Base-by-base conservation (phyloP, 371 early-diverging fungal genomes). In the Gilbertella persicaria region DNA sequence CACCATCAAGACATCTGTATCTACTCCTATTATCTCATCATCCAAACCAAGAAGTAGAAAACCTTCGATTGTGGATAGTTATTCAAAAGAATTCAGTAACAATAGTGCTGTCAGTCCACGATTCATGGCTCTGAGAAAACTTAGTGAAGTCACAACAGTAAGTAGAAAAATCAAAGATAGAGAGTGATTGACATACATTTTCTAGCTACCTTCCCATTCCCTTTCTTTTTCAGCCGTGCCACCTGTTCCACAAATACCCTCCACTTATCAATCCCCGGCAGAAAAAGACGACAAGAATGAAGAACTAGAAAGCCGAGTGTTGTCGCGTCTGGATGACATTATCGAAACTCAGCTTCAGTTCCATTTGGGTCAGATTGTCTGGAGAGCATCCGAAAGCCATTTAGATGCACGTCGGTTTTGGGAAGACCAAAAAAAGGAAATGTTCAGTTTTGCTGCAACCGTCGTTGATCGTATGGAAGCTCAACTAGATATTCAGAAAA, bases 101-200 rank as follows among this genome's bases (percentile, higher is more conserved):
- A 60, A 60, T 12, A 74, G 75, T 48, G 75, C 75, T 4, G 75
- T 74, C 6, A 74, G 75, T 26, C 75, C 75, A 1, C 58, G 71
- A 36, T 74, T 74, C 28, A 74, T 74, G 75, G 69, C 71, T 0
- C 42, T 74, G 7, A 53, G 75, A 5, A 74, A 74, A 60, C 47
- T 74, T 10, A 74, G 71, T 29, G 70, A 66, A 44, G 66, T 66
- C 2, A 52, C 57, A 6, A 43, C 55, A 37, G 73, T 68, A 64
- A 53, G 55, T 60, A 35, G 39, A 43, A 37, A 17, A 43, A 19
- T 4, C 24, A 23, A 33, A 7, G 5, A 40, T 13, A 44, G 10
- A 12, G 14, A 19, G 14, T n/a, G 28, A 0, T 10, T 37, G 13
- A 38, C 26, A 17, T 29, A 20, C 7, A 19, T 29, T 13, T 37